These are phyloP conservation scores for Globisporangium ultimum DNA, from an alignment of 352 stramenopile genomes.

Conservation along the genomic window DNA sequence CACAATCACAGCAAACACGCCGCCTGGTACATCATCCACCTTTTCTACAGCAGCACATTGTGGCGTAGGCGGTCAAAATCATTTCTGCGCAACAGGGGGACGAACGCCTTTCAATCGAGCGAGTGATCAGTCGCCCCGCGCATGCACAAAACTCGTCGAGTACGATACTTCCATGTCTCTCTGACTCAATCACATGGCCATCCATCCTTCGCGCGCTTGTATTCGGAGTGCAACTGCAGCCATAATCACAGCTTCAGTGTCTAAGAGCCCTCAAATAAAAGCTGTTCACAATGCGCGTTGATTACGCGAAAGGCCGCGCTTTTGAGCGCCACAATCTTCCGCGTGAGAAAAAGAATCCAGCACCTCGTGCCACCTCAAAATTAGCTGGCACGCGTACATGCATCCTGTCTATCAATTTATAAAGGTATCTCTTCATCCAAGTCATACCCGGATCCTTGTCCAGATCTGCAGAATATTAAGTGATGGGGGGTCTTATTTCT, in stretches of 20 bases:
- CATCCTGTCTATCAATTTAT: too few species aligned
- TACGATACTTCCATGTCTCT: neutral
- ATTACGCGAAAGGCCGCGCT: neutral
- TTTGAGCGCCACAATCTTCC: neutral
- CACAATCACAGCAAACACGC: too few species aligned
- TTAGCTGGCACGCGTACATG: too few species aligned
- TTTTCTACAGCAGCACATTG: neutral
- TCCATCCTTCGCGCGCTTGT: neutral
- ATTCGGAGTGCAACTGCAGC: neutral
- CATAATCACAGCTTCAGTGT: neutral
- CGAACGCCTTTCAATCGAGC: neutral
- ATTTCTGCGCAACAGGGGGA: neutral
- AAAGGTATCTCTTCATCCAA: too few species aligned
- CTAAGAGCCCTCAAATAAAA: neutral
- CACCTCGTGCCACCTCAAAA: neutral
- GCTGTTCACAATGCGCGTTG: neutral
- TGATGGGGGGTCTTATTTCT: neutral
- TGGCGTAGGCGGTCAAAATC: neutral
- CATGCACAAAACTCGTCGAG: neutral
- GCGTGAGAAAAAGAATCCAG: neutral
- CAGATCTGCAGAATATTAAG: neutral
- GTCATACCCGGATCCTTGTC: too few species aligned
- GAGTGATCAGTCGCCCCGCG: neutral
- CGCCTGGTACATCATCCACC: too few species aligned
- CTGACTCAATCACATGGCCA: conserved; percentile 3